Conservation (phyloP, 176 grass and related monocot species). For the Musa beccarii region DNA sequence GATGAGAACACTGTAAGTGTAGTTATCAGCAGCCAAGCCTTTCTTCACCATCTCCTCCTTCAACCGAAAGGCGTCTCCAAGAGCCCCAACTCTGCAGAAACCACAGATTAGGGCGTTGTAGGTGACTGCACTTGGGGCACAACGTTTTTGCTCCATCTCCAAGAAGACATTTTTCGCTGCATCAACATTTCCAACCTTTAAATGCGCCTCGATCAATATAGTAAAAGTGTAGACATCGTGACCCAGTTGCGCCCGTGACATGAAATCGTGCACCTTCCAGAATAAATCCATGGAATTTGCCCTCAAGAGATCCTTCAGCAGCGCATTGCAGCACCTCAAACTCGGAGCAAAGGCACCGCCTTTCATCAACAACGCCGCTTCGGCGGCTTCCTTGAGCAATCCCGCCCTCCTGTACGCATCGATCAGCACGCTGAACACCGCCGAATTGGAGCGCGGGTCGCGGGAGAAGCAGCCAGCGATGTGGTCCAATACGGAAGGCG, state of each 20-base stretch:
- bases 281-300: conserved; percentile 48
- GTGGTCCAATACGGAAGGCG: conserved; percentile 28
- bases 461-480: conserved; percentile 24
- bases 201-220: conserved; percentile 44
- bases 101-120: conserved; percentile 60
- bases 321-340: conserved; percentile 53
- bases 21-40: conserved; percentile 37
- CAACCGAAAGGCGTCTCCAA: conserved; percentile 48
- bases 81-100: conserved; percentile 40
- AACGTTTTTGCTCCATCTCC: conserved; percentile 52
- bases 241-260: conserved; percentile 14
- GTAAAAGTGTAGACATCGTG: conserved; percentile 56
- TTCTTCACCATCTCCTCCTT: conserved; percentile 56
- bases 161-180: conserved; percentile 43
- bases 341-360: conserved; percentile 33
- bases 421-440: conserved; percentile 51
- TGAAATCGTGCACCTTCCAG: conserved; percentile 53
- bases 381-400: conserved; percentile 28
- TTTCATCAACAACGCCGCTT: conserved; percentile 43
- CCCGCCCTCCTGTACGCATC: conserved; percentile 59
- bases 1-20: conserved; percentile 49
- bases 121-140: conserved; percentile 29
- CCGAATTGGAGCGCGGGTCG: conserved; percentile 1
- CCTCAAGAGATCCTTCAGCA: conserved; percentile 60
- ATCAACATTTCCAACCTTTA: conserved; percentile 34